Evolutionary conservation across 805 yeast species (phyloP), one percentile per base, ranked within the genome.

Genomic region (Candida tibetensis): DNA sequence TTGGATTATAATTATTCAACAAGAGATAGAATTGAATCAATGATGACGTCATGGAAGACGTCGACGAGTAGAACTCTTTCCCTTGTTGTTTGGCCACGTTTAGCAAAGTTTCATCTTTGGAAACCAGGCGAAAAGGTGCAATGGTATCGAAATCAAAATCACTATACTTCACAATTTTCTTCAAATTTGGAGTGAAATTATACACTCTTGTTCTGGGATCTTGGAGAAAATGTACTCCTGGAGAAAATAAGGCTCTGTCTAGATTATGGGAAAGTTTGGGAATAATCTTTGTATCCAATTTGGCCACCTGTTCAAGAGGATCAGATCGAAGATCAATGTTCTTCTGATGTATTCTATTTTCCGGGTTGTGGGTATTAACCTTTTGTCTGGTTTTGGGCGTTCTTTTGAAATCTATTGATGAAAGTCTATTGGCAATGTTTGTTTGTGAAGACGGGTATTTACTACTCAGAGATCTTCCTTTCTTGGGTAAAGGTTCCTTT

Each of bases 11-110:
- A 40, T 65, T 69, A 49, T 82, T 79, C 28, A 93, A 54, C 7
- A 86, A 62, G 42, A 70, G 71, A 60, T 93, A 96, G 41, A 91
- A 66, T 34, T 89, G 95, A 3, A 81, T 69, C 31, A 91, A 69
- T 1, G 81, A 62, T 1, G 81, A 71, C 0, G 98, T 90, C 85
- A 91, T 75, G 1, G 96, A 85, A 14, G 95, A 85, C 0, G 98
- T 89, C 1, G 96, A 88, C 2, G 95, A 85, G 41, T 75, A 77
- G 54, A 71, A 91, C 39, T 53, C 58, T 55, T 49, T 66, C 29
- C 48, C 49, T 34, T 40, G 46, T 32, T 45, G 40, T 14, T 49
- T 46, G 0, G 91, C 81, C 7, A 83, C 57, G 4, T 65, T 37
- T 1, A 74, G 50, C 32, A 91, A 65, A 0, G 52, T 52, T 9